Conservation (phyloP, 2,329 filamentous ascomycete genomes). For the Alternaria dauci region DNA sequence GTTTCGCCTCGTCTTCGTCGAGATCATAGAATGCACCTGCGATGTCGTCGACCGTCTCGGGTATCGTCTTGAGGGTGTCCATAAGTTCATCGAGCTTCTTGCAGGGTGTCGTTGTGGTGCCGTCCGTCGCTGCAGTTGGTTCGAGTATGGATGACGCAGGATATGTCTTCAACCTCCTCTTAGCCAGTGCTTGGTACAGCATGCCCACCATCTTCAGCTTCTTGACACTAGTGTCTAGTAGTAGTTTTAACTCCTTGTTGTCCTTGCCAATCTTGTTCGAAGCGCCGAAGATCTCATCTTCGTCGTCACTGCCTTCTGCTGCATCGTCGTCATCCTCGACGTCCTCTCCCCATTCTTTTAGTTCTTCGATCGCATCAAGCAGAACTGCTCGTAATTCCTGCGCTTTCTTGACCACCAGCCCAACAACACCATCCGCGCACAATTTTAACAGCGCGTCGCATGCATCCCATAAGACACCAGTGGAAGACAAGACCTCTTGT, state of each 20-base stretch:
- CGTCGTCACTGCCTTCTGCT: constrained; percentile 54
- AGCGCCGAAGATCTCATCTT: constrained; percentile 74
- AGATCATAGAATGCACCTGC: constrained; percentile 77
- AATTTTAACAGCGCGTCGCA: constrained; percentile 77
- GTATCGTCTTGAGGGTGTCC: constrained; percentile 65
- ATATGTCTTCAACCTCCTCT: constrained; percentile 71
- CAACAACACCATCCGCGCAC: constrained; percentile 71
- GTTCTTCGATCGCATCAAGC: constrained; percentile 82
- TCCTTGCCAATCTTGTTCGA: constrained; percentile 65
- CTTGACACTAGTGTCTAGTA: constrained; percentile 70
- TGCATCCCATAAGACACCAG: constrained; percentile 82
- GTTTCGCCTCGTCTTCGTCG: constrained; percentile 66
- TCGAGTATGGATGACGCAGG: constrained; percentile 38
- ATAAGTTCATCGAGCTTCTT: constrained; percentile 64
- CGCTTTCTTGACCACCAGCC: constrained; percentile 74
- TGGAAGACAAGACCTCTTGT: constrained; percentile 65
- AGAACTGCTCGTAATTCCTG: constrained; percentile 78
- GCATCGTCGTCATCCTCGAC: constrained; percentile 66
- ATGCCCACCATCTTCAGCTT: constrained; percentile 72
- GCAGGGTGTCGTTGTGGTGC: constrained; percentile 24
- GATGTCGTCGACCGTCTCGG: constrained; percentile 74
- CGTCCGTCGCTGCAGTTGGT: constrained; percentile 14
- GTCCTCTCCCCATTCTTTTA: constrained; percentile 88
- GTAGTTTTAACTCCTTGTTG: constrained; percentile 71
- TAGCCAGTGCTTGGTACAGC: constrained; percentile 73